phyloP scores from a whole-genome alignment of 352 stramenopile genomes.

The Pythium monospermum region DNA sequence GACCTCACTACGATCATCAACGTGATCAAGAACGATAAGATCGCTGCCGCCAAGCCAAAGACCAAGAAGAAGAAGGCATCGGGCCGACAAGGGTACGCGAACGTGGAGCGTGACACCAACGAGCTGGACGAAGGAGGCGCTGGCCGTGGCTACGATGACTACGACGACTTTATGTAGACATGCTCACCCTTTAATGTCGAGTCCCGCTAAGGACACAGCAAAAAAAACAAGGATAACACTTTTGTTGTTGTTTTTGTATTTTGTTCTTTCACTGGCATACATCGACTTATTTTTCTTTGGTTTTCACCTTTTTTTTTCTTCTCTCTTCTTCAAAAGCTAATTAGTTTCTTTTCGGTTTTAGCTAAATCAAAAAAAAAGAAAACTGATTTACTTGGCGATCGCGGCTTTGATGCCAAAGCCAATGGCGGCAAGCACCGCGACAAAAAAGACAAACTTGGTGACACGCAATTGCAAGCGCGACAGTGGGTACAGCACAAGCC shows the following conservation, averaged over 20 bases:
- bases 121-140: constrained; percentile 31
- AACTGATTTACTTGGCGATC: neutral
- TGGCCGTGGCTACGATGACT: constrained; percentile 76
- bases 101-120: constrained; percentile 55
- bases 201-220: too few relatives aligned
- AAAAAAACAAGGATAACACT: too few relatives aligned
- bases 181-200: too few relatives aligned
- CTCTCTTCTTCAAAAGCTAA: too few relatives aligned
- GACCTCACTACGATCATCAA: constrained; percentile 84
- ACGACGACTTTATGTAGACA: constrained; percentile 87
- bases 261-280: too few relatives aligned
- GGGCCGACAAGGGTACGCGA: constrained; percentile 76
- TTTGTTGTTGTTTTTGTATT: too few relatives aligned
- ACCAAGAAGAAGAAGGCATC: constrained; percentile 83
- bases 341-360: too few relatives aligned
- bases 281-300: too few relatives aligned
- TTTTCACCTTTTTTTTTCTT: too few relatives aligned
- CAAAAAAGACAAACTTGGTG: constrained; percentile 19
- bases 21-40: constrained; percentile 88
- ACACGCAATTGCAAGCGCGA: constrained; percentile 38
- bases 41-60: constrained; percentile 74
- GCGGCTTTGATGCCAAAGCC: constrained; percentile 6
- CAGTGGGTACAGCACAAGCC: constrained; percentile 39
- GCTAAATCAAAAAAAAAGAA: too few relatives aligned
- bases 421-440: constrained; percentile 1